Evolutionary conservation across 2,329 filamentous ascomycete species (phyloP), one percentile per base, ranked within the genome.

Genomic region (Hypoxylon sp.): DNA sequence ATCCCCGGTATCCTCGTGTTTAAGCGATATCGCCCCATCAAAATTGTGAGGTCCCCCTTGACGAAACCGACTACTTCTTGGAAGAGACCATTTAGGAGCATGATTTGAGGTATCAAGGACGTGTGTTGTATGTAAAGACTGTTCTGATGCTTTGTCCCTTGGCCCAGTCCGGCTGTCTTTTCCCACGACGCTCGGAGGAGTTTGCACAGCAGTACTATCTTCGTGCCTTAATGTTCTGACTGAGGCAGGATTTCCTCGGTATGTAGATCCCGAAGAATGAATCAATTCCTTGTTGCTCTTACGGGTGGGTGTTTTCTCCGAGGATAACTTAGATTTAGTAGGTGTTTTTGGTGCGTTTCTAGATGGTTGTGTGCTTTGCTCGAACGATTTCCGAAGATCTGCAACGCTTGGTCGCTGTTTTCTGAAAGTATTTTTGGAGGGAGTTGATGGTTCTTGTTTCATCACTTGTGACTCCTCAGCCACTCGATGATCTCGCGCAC

Each of bases 321-420:
- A 53, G 5, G 58, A 5, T 23, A 53, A 45, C 23, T 59, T 61
- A 2, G 41, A 38, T 28, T 56, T 65, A 2, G 41, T 46, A 6
- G 48, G 30, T 3, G 30, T 60, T 14, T 55, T 51, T 9, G 62
- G 32, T 3, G 21, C 17, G 19, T 45, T 32, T 21, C 28, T n/a
- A n/a, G 46, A 23, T 1, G 51, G 49, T 23, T 69, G 49, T 17
- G 69, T 64, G 9, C 53, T 45, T 36, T 69, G 66, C 64, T 80
- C 78, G 36, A 80, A 80, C 2, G 77, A 77, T 59, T 70, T 69
- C 13, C 79, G 75, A 62, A 80, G 69, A 58, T 79, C 75, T n/a
- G 78, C 77, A 11, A 80, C 78, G 49, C 78, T 80, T 34, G 60
- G 68, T 38, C 62, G 74, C 41, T 72, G 63, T n/a, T 38, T 63